Conservation (phyloP, 768 basidiomycete species). For the Suillus occidentalis region DNA sequence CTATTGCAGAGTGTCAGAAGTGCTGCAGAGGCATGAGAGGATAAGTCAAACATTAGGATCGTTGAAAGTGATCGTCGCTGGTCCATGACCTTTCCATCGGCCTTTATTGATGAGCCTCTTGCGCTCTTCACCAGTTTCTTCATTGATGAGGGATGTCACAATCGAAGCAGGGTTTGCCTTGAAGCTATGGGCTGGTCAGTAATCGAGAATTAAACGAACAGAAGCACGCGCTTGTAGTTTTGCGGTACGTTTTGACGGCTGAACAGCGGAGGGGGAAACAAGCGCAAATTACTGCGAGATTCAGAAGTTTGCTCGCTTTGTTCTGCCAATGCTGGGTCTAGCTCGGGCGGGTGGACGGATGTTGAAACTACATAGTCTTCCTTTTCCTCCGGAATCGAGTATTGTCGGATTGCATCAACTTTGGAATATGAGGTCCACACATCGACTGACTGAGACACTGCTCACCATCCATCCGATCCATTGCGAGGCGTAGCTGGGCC, state of each 20-base stretch:
- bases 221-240: conserved; percentile 64
- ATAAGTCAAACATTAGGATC: conserved; percentile 45
- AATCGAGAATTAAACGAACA: not conserved
- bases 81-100: conserved; percentile 85
- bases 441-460: not conserved
- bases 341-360: conserved; percentile 37
- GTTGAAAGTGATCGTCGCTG: conserved; percentile 65
- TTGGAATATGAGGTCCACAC: conserved; percentile 6
- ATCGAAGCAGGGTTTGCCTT: conserved; percentile 77
- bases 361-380: conserved; percentile 55
- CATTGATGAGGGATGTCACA: conserved; percentile 61
- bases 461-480: conserved; percentile 84
- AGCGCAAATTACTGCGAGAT: conserved; percentile 59
- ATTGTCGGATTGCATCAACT: conserved; percentile 79
- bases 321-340: conserved; percentile 48
- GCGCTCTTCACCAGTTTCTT: conserved; percentile 77
- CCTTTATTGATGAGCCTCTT: conserved; percentile 82
- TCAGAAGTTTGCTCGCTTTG: conserved; percentile 14
- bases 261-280: conserved; percentile 90
- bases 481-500: conserved; percentile 63
- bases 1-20: conserved; percentile 31
- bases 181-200: conserved; percentile 48
- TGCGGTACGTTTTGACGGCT: conserved; percentile 78
- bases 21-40: conserved; percentile 3
- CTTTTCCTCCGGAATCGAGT: conserved; percentile 64